Evolutionary conservation across 495 filamentous ascomycete genomes (phyloP), one percentile per base, ranked within the genome.

Genomic region (Recurvomyces mirabilis): DNA sequence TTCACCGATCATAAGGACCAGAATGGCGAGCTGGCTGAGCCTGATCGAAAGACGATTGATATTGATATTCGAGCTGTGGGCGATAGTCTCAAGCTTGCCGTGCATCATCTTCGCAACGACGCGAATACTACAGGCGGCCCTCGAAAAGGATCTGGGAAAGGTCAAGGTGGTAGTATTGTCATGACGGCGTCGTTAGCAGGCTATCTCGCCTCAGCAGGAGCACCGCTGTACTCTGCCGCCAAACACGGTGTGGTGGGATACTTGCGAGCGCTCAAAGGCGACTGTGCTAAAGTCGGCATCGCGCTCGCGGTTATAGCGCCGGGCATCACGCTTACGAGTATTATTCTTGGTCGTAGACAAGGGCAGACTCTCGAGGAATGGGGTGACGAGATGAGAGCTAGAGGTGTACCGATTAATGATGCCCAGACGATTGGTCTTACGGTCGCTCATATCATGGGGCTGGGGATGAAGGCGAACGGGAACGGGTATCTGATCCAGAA

Each of bases 171-270:
- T 5, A 41, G 38, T 26, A 58, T 63, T 22, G 53, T 50, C 0
- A 49, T 60, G 48, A 63, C 60, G 14, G 55, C 53, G 5, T 55
- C 50, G 19, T 33, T 63, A 36, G 60, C 60, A 0, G 60, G 60
- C 3, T 63, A 63, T 51, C 47, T 63, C 11, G 60, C 55, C 1
- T 55, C 44, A 18, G 58, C 58, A 7, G 60, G 58, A 1, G 56
- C 55, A 31, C 60, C 60, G 17, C 43, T 59, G 1, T 63, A 63
- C 38, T 53, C 46, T 1, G 60, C 60, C 11, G 60, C 60, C 0
- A 63, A 63, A 33, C 60, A 63, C 23, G 48, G 57, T 23, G 47
- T 63, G 13, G 58, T 63, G 11, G 60, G 60, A 31, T 54, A 61
- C 20, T 49, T 63, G 52, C 58, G 60, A n/a, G 58, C 60, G 1